Conservation (phyloP, 169 alveolate species). For the Plasmodium knowlesi region DNA sequence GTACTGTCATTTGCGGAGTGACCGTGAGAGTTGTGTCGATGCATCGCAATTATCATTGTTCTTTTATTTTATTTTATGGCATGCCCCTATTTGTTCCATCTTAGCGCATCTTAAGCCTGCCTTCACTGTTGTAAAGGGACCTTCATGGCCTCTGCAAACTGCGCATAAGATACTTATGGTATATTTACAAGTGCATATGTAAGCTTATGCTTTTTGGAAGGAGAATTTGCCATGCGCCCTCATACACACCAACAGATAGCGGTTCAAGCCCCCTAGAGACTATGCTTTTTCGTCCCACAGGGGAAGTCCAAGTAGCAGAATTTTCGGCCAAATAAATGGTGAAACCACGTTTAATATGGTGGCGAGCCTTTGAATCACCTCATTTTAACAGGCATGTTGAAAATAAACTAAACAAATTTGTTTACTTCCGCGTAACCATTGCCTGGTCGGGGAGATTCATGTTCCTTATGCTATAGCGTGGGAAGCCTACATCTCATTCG, state of each 20-base stretch:
- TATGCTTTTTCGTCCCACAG: background rate
- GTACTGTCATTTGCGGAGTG: background rate
- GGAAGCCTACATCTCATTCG: background rate
- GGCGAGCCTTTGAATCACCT: background rate
- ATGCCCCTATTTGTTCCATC: background rate
- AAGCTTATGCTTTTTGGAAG: background rate
- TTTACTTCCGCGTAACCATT: background rate
- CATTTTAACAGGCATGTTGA: background rate
- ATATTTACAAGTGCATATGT: background rate
- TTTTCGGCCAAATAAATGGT: background rate
- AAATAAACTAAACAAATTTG: background rate
- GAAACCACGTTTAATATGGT: background rate
- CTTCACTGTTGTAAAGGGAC: background rate
- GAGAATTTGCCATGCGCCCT: background rate
- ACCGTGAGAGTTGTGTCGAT: background rate
- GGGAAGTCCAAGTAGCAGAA: background rate
- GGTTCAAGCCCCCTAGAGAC: background rate
- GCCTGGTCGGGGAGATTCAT: background rate
- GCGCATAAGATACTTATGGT: background rate
- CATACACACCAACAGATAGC: background rate
- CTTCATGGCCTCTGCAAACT: background rate
- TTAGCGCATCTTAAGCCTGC: background rate
- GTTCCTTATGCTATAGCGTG: background rate
- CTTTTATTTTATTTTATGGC: background rate
- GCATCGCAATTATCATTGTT: background rate